Conservation (phyloP, 2,329 filamentous ascomycete species). For the Aspergillus aculeatus region DNA sequence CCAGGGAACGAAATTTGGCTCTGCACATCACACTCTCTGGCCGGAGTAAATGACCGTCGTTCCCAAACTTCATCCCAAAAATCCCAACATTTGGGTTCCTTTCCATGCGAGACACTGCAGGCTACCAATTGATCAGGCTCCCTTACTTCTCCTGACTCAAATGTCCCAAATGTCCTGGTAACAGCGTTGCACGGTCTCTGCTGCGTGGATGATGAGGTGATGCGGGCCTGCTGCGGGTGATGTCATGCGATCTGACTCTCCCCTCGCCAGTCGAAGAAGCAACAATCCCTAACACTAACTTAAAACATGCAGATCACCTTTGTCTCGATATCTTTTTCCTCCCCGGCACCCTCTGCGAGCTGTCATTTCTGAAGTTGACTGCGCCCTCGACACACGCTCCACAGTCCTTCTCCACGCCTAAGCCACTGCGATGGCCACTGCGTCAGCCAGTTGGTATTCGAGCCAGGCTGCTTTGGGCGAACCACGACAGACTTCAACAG, state of each 20-base stretch:
- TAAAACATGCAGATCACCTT: conserved; percentile 3
- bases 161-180: not conserved
- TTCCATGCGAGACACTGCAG: not conserved
- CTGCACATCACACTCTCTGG: not conserved
- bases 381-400: not conserved
- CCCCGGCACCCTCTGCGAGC: not conserved
- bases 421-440: conserved; percentile 11
- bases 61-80: too few relatives aligned
- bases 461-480: conserved; percentile 11
- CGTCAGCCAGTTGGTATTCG: conserved; percentile 7
- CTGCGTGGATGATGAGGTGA: conserved; percentile 2
- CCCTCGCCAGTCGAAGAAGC: conserved; percentile 1
- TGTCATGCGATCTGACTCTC: conserved; percentile 5
- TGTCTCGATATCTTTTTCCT: not conserved
- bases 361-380: not conserved
- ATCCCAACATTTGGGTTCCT: not conserved
- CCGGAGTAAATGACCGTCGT: too few relatives aligned
- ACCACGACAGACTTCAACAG: conserved; percentile 3
- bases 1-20: not conserved
- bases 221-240: conserved; percentile 4
- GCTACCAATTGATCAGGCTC: not conserved
- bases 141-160: not conserved
- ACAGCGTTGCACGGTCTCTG: not conserved
- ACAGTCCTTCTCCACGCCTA: not conserved
- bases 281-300: not conserved